Evolutionary conservation across 306 rosid genomes (phyloP).

Genomic region (Pterocarpus santalinus): DNA sequence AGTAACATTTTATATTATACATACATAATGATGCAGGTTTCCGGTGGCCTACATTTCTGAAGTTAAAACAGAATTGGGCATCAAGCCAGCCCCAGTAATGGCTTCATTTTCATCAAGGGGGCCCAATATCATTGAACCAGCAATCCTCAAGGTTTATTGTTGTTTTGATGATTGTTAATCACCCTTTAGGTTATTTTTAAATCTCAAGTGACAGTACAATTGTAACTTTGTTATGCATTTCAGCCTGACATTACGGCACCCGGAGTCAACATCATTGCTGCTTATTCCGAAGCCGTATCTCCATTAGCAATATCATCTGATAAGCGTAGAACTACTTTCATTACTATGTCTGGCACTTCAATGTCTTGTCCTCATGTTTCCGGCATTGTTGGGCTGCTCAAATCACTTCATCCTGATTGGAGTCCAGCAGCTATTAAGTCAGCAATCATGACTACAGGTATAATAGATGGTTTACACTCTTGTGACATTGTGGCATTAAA

Average conservation of each 20-base stretch:
- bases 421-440: background rate
- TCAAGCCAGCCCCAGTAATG: background rate
- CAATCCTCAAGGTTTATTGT: background rate
- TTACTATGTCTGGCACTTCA: background rate
- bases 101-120: background rate
- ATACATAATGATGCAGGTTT: too few relatives aligned
- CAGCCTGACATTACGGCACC: background rate
- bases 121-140: background rate
- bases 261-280: background rate
- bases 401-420: background rate
- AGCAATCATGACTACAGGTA: background rate
- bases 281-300: background rate
- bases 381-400: background rate
- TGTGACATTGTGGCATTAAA: too few relatives aligned
- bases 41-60: background rate
- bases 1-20: too few relatives aligned
- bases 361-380: background rate
- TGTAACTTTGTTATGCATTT: too few relatives aligned
- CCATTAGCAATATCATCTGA: too few relatives aligned
- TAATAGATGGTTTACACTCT: too few relatives aligned
- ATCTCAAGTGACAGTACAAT: too few relatives aligned
- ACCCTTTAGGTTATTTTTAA: too few relatives aligned
- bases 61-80: background rate
- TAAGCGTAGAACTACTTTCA: background rate
- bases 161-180: too few relatives aligned